Conservation (phyloP, 108 stramenopile species). For the Nitzschia palea region DNA sequence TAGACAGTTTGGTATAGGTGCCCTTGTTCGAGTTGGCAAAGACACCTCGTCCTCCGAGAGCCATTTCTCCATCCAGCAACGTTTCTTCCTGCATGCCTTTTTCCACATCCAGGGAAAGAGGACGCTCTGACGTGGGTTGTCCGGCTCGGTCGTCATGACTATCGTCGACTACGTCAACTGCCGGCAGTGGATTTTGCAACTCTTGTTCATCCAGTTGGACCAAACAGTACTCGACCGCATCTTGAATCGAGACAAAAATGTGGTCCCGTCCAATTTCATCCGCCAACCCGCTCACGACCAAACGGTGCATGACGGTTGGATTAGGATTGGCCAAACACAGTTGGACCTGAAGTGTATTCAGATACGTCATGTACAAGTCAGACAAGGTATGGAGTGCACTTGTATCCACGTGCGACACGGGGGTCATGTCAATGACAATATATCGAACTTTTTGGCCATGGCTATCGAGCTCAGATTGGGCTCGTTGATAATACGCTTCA, state of each 20-base stretch:
- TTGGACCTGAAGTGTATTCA: constrained; percentile 20
- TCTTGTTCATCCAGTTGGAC: constrained; percentile 21
- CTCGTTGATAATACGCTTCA: constrained; percentile 25
- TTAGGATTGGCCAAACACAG: constrained; percentile 44
- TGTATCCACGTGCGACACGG: constrained; percentile 48
- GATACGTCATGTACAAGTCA: constrained; percentile 38
- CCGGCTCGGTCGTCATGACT: too few relatives aligned
- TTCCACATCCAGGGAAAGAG: not conserved
- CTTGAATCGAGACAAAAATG: constrained; percentile 43
- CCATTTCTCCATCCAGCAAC: too few relatives aligned
- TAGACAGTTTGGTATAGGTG: too few relatives aligned
- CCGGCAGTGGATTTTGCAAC: not conserved
- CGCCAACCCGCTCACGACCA: constrained; percentile 26
- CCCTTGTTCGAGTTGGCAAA: too few relatives aligned
- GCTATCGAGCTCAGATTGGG: constrained; percentile 11
- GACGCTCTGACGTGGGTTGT: too few relatives aligned
- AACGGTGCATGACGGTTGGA: constrained; percentile 33
- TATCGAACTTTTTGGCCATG: constrained; percentile 19
- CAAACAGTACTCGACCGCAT: constrained; percentile 46
- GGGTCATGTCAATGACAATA: constrained; percentile 50
- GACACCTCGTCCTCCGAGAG: too few relatives aligned
- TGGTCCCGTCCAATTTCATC: constrained; percentile 37
- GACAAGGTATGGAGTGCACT: constrained; percentile 48
- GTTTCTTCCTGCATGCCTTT: not conserved
- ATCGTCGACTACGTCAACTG: too few relatives aligned